phyloP scores from a whole-genome alignment of 164 flowering plant species.

The Nymphaea thermarum region DNA sequence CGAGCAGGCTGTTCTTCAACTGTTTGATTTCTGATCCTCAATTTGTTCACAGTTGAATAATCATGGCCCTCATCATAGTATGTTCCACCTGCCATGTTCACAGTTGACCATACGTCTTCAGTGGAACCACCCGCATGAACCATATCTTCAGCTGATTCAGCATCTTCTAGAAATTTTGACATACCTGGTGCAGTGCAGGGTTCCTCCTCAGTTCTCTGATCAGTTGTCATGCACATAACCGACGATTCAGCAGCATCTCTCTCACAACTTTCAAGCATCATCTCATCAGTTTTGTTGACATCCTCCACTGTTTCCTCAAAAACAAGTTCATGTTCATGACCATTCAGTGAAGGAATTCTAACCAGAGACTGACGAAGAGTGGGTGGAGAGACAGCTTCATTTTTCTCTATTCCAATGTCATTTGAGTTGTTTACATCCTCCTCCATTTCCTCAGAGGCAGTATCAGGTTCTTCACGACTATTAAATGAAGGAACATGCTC shows the following conservation, averaged over 20 bases:
- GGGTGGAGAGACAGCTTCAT: constrained; percentile 10
- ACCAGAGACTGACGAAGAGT: constrained; percentile 9
- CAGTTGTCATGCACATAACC: background rate
- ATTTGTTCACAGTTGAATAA: constrained; percentile 23
- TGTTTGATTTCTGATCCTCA: constrained; percentile 26
- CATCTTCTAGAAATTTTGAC: constrained; percentile 17
- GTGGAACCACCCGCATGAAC: constrained; percentile 17
- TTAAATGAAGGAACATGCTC: constrained; percentile 5
- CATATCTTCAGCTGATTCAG: constrained; percentile 15
- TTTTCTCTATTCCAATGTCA: constrained; percentile 10
- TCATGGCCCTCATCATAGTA: constrained; percentile 24
- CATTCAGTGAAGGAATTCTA: constrained; percentile 15
- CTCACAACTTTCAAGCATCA: constrained; percentile 4
- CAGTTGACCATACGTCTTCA: constrained; percentile 35
- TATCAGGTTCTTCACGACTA: constrained; percentile 8
- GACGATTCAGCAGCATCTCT: background rate
- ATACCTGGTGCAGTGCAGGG: constrained; percentile 12
- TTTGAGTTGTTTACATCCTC: constrained; percentile 9
- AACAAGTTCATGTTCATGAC: constrained; percentile 10
- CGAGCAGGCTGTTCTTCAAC: constrained; percentile 16
- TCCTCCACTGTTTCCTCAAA: constrained; percentile 13
- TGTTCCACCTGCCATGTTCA: constrained; percentile 21
- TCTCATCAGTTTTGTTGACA: constrained; percentile 8
- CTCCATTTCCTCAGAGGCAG: constrained; percentile 12
- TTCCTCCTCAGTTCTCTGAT: background rate